Base-by-base conservation (phyloP, 441 rosid genomes). In the Eutrema salsugineum region DNA sequence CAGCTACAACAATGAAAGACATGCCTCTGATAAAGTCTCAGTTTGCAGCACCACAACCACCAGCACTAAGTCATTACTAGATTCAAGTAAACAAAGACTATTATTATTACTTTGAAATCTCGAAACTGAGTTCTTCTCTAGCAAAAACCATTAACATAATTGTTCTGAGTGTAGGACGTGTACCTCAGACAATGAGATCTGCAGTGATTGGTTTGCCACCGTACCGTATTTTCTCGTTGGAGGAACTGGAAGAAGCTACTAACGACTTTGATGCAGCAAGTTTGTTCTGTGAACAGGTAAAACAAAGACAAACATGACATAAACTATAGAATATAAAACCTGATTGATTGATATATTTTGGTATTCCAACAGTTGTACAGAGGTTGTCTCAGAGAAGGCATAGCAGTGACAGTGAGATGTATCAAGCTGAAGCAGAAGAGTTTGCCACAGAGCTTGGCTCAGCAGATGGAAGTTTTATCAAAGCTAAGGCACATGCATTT, bases 221-320 rank as follows among this genome's bases (percentile, higher is more conserved):
- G 0, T 92, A 88, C 70, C 85, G 83, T 0, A 79, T 81, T 46
- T 90, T 87, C 85, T 78, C 86, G 16, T 75, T 89, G 77, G 98
- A 94, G 75, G 97, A 94, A 51, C 70, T 94, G 17, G 98, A 94
- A 79, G 94, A 89, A 56, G 99, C 92, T 33, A 94, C 97, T 9
- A 84, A 84, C 78, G 85, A 85, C 65, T 94, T 94, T 61, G 91
- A 94, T 78, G 80, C 85, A 57, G 59, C 76, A 60, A 88, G 85
- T 77, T 84, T 90, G 60, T 44, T 89, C 48, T 81, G 86, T 24
- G 96, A 87, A 65, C 89, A 84, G 97, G 99, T 88, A 80, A 77
- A 46, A 35, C 39, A 20, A 44, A 19, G 28, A 19, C 36, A 71
- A 66, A 22, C 56, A 62, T 54, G 47, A 63, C 44, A 24, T 30